These are phyloP conservation scores for Bolboschoenoplectus hybrid DNA, from an alignment of 202 grass and related monocot genomes.

Conservation along the genomic window DNA sequence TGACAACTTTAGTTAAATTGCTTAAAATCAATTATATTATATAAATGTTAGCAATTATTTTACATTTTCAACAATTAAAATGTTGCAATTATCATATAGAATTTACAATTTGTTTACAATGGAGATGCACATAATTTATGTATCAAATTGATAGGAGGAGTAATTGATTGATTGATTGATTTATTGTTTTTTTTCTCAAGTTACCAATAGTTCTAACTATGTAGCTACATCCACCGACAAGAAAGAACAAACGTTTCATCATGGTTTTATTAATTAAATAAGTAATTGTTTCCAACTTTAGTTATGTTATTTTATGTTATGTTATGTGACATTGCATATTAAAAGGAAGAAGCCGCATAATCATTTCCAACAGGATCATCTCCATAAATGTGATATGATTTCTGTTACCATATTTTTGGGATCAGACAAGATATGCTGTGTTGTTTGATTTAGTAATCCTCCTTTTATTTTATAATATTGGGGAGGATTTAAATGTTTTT, in stretches of 20 bases:
- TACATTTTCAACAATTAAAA: no score
- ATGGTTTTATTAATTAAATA: background rate
- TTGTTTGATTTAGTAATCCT: slow-evolving; percentile 17
- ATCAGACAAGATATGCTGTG: slow-evolving; percentile 20
- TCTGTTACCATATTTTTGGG: slow-evolving; percentile 33
- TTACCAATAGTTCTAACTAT: background rate
- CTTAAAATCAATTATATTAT: no score
- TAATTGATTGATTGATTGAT: no score
- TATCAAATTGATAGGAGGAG: background rate
- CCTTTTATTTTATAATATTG: no score
- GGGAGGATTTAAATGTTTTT: no score
- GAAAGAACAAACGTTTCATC: slow-evolving; percentile 12
- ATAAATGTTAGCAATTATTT: no score
- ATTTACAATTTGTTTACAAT: background rate
- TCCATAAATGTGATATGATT: background rate
- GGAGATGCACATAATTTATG: background rate
- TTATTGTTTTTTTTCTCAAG: background rate
- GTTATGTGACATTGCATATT: background rate
- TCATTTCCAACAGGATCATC: slow-evolving; percentile 18
- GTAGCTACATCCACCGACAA: slow-evolving; percentile 36
- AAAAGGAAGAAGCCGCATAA: slow-evolving; percentile 1
- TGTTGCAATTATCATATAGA: no score
- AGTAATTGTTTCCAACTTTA: background rate
- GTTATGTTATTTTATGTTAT: no score
- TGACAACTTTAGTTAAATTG: no score